Evolutionary conservation across 2,329 filamentous ascomycete species (phyloP).

Genomic region (Chaetomium strumarium): DNA sequence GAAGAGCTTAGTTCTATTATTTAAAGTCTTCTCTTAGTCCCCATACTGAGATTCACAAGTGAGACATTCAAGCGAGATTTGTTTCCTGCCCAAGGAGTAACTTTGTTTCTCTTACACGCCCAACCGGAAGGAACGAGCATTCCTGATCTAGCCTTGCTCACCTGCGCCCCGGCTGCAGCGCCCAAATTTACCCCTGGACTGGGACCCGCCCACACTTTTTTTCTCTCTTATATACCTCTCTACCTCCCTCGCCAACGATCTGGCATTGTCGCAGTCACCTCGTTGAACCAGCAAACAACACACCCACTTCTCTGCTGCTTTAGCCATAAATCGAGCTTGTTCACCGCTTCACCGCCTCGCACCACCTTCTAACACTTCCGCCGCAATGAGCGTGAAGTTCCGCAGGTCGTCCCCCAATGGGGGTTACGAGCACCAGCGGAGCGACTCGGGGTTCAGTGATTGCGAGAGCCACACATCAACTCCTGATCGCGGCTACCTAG

Average conservation of each 20-base stretch:
- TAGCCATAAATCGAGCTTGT: slow-evolving; percentile 20
- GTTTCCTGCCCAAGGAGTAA: neutral
- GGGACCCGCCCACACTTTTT: slow-evolving; percentile 16
- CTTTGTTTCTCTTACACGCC: neutral
- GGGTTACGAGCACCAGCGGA: slow-evolving; percentile 27
- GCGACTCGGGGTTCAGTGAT: slow-evolving; percentile 32
- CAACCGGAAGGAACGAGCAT: slow-evolving; percentile 17
- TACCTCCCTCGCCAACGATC: slow-evolving; percentile 20
- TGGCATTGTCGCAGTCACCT: slow-evolving; percentile 30
- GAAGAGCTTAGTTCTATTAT: neutral
- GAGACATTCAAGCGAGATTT: neutral
- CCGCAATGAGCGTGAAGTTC: slow-evolving; percentile 29
- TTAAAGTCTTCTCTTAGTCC: neutral
- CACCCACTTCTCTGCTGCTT: slow-evolving; percentile 24
- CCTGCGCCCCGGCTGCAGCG: slow-evolving; percentile 13
- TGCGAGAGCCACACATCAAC: slow-evolving; percentile 26
- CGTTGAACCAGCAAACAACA: slow-evolving; percentile 33
- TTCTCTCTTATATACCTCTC: slow-evolving; percentile 24
- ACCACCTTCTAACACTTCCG: slow-evolving; percentile 10
- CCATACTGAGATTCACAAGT: neutral
- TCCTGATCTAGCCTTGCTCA: slow-evolving; percentile 19
- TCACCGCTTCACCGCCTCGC: slow-evolving; percentile 1
- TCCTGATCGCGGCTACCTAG: slow-evolving; percentile 25
- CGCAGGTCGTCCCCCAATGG: slow-evolving; percentile 27
- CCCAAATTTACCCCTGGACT: slow-evolving; percentile 17